A percentile compares a stretch with the other conserved stretches of the same genome.
Conservation (phyloP, 139 green algal genomes). For the Auxenochlorella protothecoides region DNA sequence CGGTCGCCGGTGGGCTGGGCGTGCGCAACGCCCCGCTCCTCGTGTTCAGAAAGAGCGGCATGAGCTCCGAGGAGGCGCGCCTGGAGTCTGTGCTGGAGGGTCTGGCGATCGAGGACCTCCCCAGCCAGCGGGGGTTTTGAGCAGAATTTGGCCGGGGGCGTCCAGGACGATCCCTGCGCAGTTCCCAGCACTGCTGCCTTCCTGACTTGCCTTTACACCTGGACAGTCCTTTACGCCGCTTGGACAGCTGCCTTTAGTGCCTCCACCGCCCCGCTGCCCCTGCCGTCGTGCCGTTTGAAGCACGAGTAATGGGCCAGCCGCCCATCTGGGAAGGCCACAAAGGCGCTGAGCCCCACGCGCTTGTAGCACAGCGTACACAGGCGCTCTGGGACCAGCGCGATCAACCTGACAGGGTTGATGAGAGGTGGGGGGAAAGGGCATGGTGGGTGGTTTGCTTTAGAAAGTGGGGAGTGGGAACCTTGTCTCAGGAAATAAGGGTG, state of each 20-base stretch:
- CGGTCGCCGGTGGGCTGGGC: conserved; percentile 10
- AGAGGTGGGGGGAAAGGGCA: no score
- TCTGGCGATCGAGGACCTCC: conserved; percentile 13
- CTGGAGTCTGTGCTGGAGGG: no score
- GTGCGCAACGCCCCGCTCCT: conserved; percentile 25
- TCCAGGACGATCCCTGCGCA: no score
- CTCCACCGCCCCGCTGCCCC: no score
- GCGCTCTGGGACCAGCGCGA: conserved; percentile 58
- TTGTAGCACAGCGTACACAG: conserved; percentile 77
- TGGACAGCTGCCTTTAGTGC: no score
- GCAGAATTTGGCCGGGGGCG: no score
- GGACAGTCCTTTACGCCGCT: no score
- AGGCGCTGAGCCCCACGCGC: conserved; percentile 56
- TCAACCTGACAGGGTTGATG: conserved; percentile 12
- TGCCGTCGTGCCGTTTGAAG: conserved; percentile 1
- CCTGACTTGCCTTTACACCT: no score
- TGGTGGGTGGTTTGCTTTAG: no score
- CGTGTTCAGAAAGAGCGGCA: conserved; percentile 24
- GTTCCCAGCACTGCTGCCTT: no score
- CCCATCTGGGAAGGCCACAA: conserved; percentile 60
- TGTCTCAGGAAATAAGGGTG: neutral
- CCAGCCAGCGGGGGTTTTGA: conserved; percentile 5
- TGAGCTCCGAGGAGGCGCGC: conserved; percentile 10
- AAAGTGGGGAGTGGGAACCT: neutral
- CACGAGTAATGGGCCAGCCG: conserved; percentile 69